A percentile compares a stretch with the other conserved stretches of the same genome.
These are phyloP conservation scores for Stachybotrys chartarum DNA, from an alignment of 2,329 filamentous ascomycete genomes.

Conservation along the genomic window DNA sequence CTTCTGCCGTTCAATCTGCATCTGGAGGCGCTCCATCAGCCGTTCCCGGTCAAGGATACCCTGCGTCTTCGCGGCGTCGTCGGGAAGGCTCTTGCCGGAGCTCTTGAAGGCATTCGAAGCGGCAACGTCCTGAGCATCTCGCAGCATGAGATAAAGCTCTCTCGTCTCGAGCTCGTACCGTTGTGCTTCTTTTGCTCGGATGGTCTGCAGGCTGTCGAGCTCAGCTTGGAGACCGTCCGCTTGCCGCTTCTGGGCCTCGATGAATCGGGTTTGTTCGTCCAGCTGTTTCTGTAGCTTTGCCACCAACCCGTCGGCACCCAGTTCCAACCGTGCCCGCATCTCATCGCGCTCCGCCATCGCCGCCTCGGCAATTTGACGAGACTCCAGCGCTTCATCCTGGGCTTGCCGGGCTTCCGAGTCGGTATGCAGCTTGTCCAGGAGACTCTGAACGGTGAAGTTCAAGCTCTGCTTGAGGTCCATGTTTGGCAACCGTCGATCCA, in stretches of 20 bases:
- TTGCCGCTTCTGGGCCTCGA: conserved; percentile 81
- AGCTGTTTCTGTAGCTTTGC: conserved; percentile 88
- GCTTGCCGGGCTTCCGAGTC: conserved; percentile 91
- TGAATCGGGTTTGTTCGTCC: conserved; percentile 86
- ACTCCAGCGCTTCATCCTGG: conserved; percentile 84
- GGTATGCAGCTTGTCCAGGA: conserved; percentile 92
- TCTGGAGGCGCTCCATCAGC: conserved; percentile 89
- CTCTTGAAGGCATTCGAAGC: conserved; percentile 69
- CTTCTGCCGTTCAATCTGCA: conserved; percentile 93
- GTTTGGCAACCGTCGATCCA: conserved; percentile 91
- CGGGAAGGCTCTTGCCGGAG: conserved; percentile 44
- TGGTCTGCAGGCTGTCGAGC: conserved; percentile 74
- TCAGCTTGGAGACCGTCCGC: conserved; percentile 85
- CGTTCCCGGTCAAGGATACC: conserved; percentile 89
- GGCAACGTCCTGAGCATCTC: conserved; percentile 93
- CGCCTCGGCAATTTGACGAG: conserved; percentile 86
- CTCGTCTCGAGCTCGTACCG: conserved; percentile 92
- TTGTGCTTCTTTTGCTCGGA: conserved; percentile 85
- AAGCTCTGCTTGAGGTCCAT: conserved; percentile 97
- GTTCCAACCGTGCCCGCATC: conserved; percentile 78
- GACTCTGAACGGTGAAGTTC: conserved; percentile 92
- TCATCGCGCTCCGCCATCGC: conserved; percentile 96
- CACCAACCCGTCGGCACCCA: conserved; percentile 89
- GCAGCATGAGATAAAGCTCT: conserved; percentile 96
- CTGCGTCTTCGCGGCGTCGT: conserved; percentile 71